A percentile compares a stretch with the other conserved stretches of the same genome.
These are phyloP conservation scores for Pseudotulostoma volvatum DNA, from an alignment of 495 filamentous ascomycete species.

Conservation along the genomic window DNA sequence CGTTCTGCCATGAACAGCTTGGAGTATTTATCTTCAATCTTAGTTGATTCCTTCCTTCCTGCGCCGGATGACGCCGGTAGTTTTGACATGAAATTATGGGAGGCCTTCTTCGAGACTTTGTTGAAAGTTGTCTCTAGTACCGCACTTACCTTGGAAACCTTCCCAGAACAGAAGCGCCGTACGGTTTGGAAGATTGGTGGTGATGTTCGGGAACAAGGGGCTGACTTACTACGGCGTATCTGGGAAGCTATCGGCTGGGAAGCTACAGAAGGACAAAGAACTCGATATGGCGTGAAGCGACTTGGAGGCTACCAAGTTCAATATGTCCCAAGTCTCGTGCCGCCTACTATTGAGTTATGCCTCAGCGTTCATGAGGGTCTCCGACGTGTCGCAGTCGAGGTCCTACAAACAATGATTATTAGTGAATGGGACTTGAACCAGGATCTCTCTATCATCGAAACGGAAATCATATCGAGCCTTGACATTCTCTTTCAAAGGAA, in stretches of 20 bases:
- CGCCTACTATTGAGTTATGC: constrained; percentile 84
- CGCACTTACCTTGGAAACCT: constrained; percentile 82
- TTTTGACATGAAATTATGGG: constrained; percentile 91
- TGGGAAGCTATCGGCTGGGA: constrained; percentile 99
- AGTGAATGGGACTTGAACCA: constrained; percentile 97
- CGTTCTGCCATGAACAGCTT: constrained; percentile 76
- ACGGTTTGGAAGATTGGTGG: constrained; percentile 98
- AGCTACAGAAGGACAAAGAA: constrained; percentile 54
- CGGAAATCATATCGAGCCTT: constrained; percentile 90
- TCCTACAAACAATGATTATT: constrained; percentile 93
- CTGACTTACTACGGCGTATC: constrained; percentile 60
- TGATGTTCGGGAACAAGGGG: constrained; percentile 84
- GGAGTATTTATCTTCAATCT: constrained; percentile 62
- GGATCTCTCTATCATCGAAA: constrained; percentile 81
- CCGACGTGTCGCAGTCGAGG: constrained; percentile 75
- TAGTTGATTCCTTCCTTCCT: constrained; percentile 66
- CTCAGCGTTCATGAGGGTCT: constrained; percentile 89
- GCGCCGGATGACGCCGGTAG: constrained; percentile 80
- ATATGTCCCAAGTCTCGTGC: constrained; percentile 84
- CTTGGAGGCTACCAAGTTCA: constrained; percentile 97
- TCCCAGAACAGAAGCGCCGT: constrained; percentile 88
- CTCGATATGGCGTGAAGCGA: constrained; percentile 59
- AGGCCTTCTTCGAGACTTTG: constrained; percentile 75
- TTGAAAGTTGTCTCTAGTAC: constrained; percentile 79
- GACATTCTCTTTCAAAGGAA: constrained; percentile 85